A percentile compares a stretch with the other conserved stretches of the same genome.
Conservation (phyloP, 2,329 filamentous ascomycete species). For the Phaeosphaeriaceae sp. region DNA sequence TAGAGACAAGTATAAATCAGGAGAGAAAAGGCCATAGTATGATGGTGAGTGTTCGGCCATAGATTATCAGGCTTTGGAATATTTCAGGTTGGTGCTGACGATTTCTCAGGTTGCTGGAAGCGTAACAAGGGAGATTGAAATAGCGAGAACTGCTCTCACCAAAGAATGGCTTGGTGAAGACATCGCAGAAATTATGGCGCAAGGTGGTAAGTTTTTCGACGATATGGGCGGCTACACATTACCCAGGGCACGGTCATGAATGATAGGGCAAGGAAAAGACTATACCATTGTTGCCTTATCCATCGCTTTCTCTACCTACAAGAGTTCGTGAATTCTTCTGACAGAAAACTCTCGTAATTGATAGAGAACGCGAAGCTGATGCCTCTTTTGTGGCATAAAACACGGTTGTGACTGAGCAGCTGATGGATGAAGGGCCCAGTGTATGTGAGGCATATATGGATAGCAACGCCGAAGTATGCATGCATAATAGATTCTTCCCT, state of each 20-base stretch:
- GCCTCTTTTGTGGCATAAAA: no score
- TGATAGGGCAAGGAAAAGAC: not conserved
- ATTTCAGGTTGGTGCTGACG: not conserved
- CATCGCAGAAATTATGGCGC: slow-evolving; percentile 39
- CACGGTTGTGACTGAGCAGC: no score
- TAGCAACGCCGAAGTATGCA: no score
- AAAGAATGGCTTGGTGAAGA: slow-evolving; percentile 44
- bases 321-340: no score
- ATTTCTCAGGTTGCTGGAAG: slow-evolving; percentile 34
- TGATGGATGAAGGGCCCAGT: no score
- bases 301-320: no score
- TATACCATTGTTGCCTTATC: no score
- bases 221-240: slow-evolving; percentile 45
- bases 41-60: slow-evolving; percentile 25
- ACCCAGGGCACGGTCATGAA: slow-evolving; percentile 30
- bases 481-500: no score
- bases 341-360: no score
- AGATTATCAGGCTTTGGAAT: not conserved
- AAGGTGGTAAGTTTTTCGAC: slow-evolving; percentile 44
- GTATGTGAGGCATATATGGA: no score
- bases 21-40: slow-evolving; percentile 35
- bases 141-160: slow-evolving; percentile 28
- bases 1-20: slow-evolving; percentile 46
- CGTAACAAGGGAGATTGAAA: slow-evolving; percentile 40
- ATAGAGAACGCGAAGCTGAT: no score